Conservation (phyloP, 169 alveolate genomes). For the Plasmodium inui region DNA sequence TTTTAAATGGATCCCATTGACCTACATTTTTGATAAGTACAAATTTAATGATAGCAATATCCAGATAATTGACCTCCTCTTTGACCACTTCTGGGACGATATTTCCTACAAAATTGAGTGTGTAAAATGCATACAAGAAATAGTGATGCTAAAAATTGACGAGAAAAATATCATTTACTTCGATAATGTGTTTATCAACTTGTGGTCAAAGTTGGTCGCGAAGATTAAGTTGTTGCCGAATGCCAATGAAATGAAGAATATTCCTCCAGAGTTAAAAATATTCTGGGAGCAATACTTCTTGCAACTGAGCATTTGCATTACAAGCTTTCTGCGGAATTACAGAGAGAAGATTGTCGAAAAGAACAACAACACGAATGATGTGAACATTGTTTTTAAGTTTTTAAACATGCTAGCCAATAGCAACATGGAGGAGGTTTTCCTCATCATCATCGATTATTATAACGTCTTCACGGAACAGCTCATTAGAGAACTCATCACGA, state of each 20-base stretch:
- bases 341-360: conserved; percentile 78
- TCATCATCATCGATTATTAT: conserved; percentile 98
- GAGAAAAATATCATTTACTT: conserved; percentile 82
- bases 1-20: conserved; percentile 96
- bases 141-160: conserved; percentile 88
- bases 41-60: conserved; percentile 80
- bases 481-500: conserved; percentile 85
- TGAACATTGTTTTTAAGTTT: conserved; percentile 79
- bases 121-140: conserved; percentile 93
- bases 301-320: conserved; percentile 86
- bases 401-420: conserved; percentile 80
- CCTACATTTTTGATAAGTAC: conserved; percentile 92
- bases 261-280: conserved; percentile 84
- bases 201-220: conserved; percentile 88
- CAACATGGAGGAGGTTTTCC: conserved; percentile 96
- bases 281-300: conserved; percentile 91
- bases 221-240: conserved; percentile 86
- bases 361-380: conserved; percentile 78
- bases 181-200: conserved; percentile 77
- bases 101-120: conserved; percentile 92
- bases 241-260: conserved; percentile 86
- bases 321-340: conserved; percentile 86
- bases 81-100: conserved; percentile 93
- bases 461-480: conserved; percentile 91
- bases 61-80: conserved; percentile 83